Conservation (phyloP, 1,284 basidiomycete genomes). For the Pyrrhoderma noxium region DNA sequence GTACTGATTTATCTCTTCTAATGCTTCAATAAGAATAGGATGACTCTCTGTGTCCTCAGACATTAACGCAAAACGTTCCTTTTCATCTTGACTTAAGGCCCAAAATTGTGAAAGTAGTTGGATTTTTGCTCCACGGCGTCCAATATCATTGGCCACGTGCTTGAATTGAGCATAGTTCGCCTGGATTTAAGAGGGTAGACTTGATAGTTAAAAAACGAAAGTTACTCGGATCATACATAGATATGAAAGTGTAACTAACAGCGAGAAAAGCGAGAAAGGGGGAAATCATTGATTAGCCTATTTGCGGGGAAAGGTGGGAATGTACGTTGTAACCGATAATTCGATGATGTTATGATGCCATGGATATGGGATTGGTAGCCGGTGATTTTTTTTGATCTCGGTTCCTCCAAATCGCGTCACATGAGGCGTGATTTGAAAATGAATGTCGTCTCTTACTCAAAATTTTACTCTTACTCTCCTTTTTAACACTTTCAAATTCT, state of each 20-base stretch:
- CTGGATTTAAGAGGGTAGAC: not conserved
- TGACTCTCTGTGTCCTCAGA: constrained; percentile 7
- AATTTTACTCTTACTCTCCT: too few species aligned
- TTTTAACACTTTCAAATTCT: too few species aligned
- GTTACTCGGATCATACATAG: not conserved
- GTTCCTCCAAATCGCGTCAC: too few species aligned
- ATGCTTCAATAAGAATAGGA: constrained; percentile 3
- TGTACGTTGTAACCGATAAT: not conserved
- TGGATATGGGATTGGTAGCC: too few species aligned
- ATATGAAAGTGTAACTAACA: constrained; percentile 13
- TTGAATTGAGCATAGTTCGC: constrained; percentile 10
- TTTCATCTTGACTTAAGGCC: constrained; percentile 1
- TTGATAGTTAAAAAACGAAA: not conserved
- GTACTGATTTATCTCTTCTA: constrained; percentile 6
- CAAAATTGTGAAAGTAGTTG: constrained; percentile 7
- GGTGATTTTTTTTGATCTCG: too few species aligned
- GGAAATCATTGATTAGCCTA: constrained; percentile 3
- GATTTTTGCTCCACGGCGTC: constrained; percentile 10
- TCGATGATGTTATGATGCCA: too few species aligned
- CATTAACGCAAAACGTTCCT: constrained; percentile 3
- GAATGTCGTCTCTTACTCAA: too few species aligned
- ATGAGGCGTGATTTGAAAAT: too few species aligned
- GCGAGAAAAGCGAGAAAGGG: constrained; percentile 14
- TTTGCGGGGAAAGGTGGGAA: not conserved
- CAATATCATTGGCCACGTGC: not conserved